Base-by-base conservation (phyloP, 345 rosid species). In the Acer yangbiense region DNA sequence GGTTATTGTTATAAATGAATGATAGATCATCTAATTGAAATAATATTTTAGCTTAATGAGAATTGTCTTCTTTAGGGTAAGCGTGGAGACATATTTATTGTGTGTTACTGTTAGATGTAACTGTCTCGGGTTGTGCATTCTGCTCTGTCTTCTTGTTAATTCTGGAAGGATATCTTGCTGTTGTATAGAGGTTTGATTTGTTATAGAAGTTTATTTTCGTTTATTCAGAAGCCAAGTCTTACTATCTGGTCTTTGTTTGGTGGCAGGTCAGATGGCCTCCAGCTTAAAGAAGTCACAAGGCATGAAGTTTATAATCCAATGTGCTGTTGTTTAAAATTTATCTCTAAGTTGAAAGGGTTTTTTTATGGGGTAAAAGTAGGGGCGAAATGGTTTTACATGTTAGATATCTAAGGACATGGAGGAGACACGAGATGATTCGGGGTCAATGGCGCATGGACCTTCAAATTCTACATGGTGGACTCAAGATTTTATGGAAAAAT, bases 381-480 rank as follows among this genome's bases (percentile, higher is more conserved):
- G 82, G 71, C 66, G 92, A 90, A 89, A 89, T 92, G 94, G 85
- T 83, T 87, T 76, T 88, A 75, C 83, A 82, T 85, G 74, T 90
- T 80, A 88, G 83, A 84, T 76, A 77, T 78, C 76, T 84, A 79
- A 86, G 80, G 85, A 84, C 75, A 97, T 97, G 98, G 97, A 89
- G 83, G 98, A 94, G 82, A 78, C 87, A 67, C 85, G 86, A 88
- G 92, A 91, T 83, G 94, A 88, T 80, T 76, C 85, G 9, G 93
- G 92, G 82, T 83, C 91, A 74, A 79, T 87, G 78, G 95, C 86
- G 78, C 94, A 85, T 77, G 94, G 91, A 81, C 82, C 88, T 89
- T 80, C 93, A 43, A 90, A 82, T 87, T 83, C 86, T 83, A 73
- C 88, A 48, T 93, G 92, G 94, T 94, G 99, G 97, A 89, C 95